These are phyloP conservation scores for Pinguiococcus pyrenoidosus DNA, from an alignment of 108 stramenopile genomes.

Conservation along the genomic window DNA sequence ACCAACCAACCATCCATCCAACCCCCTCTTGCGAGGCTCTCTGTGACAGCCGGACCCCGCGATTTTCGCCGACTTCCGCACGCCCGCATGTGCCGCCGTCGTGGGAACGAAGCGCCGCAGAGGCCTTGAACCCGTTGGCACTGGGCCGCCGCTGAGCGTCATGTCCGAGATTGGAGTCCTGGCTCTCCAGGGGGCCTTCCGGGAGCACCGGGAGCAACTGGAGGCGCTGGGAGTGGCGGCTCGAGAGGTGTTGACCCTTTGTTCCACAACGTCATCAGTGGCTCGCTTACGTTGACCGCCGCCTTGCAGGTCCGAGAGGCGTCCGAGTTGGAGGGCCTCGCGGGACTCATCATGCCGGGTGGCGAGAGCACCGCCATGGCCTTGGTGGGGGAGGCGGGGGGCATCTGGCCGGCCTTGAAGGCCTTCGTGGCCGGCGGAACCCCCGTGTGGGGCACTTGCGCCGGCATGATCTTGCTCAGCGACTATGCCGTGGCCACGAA, in stretches of 20 bases:
- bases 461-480: constrained; percentile 92
- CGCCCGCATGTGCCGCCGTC: too few relatives aligned
- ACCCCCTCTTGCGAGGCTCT: too few relatives aligned
- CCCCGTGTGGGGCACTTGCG: constrained; percentile 96
- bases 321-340: constrained; percentile 53
- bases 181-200: constrained; percentile 86
- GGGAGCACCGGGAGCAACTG: constrained; percentile 70
- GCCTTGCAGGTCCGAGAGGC: too few relatives aligned
- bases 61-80: too few relatives aligned
- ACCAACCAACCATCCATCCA: too few relatives aligned
- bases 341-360: constrained; percentile 87
- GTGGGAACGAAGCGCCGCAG: too few relatives aligned
- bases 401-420: constrained; percentile 39
- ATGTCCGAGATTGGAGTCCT: constrained; percentile 80
- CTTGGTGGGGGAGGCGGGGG: constrained; percentile 32
- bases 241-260: constrained; percentile 1
- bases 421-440: constrained; percentile 43
- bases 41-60: too few relatives aligned
- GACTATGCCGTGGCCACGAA: constrained; percentile 57
- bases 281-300: too few relatives aligned
- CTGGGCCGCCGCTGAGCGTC: too few relatives aligned
- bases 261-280: not conserved
- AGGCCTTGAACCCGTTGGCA: too few relatives aligned
- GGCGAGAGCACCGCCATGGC: constrained; percentile 96
- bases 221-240: constrained; percentile 41